phyloP scores from a whole-genome alignment of 2,329 filamentous ascomycete species.

The Allantophomopsis cytisporea region DNA sequence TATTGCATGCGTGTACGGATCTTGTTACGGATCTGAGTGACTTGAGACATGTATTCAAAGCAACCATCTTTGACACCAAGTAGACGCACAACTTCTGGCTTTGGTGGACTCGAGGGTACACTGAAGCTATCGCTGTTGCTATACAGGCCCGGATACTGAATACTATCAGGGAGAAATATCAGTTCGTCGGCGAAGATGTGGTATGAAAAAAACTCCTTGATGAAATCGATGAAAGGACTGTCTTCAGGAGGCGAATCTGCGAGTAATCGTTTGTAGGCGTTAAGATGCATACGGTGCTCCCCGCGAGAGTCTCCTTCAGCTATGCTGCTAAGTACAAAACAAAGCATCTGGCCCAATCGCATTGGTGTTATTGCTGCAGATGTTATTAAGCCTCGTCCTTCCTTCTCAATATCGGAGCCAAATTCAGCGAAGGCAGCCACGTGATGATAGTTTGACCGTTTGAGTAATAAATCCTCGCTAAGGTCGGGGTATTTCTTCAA shows the following conservation, averaged over 20 bases:
- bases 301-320: constrained; percentile 44
- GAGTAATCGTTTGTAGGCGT: constrained; percentile 63
- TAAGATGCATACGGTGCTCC: constrained; percentile 68
- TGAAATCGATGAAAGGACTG: constrained; percentile 58
- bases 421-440: constrained; percentile 38
- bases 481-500: constrained; percentile 34
- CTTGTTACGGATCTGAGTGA: constrained; percentile 62
- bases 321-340: constrained; percentile 41
- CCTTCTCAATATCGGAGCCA: constrained; percentile 28
- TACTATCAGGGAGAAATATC: constrained; percentile 27
- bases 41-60: constrained; percentile 65
- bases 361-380: constrained; percentile 32
- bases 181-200: constrained; percentile 57
- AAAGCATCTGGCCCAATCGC: constrained; percentile 49
- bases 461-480: constrained; percentile 28
- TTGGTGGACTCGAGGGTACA: neutral
- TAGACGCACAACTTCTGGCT: constrained; percentile 28
- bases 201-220: constrained; percentile 72
- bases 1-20: constrained; percentile 55
- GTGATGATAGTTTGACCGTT: constrained; percentile 41
- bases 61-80: constrained; percentile 74
- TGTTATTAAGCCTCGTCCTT: constrained; percentile 28
- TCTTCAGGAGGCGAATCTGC: constrained; percentile 44
- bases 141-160: constrained; percentile 18
- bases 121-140: constrained; percentile 3